A percentile compares a stretch with the other conserved stretches of the same genome.
phyloP scores from a whole-genome alignment of 495 filamentous ascomycete genomes.

The Aspergillus nanangensis region DNA sequence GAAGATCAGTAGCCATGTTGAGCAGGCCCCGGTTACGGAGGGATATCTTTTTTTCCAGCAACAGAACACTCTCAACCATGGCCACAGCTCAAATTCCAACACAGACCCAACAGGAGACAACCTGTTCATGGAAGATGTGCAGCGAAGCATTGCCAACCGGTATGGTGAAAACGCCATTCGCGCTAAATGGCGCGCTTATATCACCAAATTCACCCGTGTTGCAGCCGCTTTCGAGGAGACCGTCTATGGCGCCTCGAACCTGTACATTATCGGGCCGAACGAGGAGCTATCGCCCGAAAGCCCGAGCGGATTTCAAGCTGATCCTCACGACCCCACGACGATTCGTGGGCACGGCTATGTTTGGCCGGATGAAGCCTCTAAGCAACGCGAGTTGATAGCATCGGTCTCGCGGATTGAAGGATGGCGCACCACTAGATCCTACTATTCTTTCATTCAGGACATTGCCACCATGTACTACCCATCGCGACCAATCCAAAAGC shows the following conservation, averaged over 20 bases:
- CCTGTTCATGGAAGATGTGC: constrained; percentile 82
- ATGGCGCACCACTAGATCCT: constrained; percentile 91
- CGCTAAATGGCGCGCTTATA: constrained; percentile 85
- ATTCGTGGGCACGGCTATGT: constrained; percentile 87
- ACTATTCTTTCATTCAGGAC: constrained; percentile 91
- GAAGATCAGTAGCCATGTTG: constrained; percentile 84
- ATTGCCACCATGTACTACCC: constrained; percentile 46
- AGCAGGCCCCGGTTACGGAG: constrained; percentile 71
- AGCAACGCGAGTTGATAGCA: constrained; percentile 78
- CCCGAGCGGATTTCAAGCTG: constrained; percentile 38
- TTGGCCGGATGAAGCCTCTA: constrained; percentile 79
- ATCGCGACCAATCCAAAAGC: constrained; percentile 71
- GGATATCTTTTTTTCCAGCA: constrained; percentile 82
- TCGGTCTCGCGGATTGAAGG: constrained; percentile 91
- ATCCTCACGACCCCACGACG: constrained; percentile 51
- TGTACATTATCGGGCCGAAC: constrained; percentile 75
- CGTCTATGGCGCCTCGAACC: constrained; percentile 84
- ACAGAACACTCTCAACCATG: constrained; percentile 57
- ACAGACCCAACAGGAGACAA: constrained; percentile 81
- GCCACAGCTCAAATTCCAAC: constrained; percentile 35
- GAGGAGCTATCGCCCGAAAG: constrained; percentile 45
- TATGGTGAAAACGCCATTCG: constrained; percentile 88
- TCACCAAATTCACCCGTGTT: constrained; percentile 84
- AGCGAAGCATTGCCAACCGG: constrained; percentile 74
- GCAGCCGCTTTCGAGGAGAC: constrained; percentile 92